phyloP scores from a whole-genome alignment of 495 filamentous ascomycete species.

The Pseudomonodictys pantanalensis region DNA sequence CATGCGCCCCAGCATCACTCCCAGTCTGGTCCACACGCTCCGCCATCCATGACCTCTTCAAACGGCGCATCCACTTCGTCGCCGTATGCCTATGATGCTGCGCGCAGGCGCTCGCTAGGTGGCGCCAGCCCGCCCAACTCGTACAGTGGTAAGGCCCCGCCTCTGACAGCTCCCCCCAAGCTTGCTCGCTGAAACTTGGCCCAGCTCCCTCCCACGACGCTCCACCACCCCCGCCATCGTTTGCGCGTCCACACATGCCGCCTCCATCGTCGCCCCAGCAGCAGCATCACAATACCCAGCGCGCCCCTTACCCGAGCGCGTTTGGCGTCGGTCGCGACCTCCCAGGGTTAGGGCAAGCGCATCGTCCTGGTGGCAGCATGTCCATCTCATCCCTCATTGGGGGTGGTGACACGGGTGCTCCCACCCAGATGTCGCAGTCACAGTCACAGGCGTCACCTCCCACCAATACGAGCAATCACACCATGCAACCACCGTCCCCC shows the following conservation, averaged over 20 bases:
- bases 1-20: slow-evolving; percentile 31
- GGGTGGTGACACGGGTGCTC: slow-evolving; percentile 44
- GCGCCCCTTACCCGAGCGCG: slow-evolving; percentile 43
- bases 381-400: slow-evolving; percentile 92
- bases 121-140: slow-evolving; percentile 37
- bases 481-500: slow-evolving; percentile 44
- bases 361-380: slow-evolving; percentile 76
- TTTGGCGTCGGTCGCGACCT: slow-evolving; percentile 53
- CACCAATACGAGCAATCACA: slow-evolving; percentile 22
- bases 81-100: slow-evolving; percentile 35
- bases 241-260: slow-evolving; percentile 56
- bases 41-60: slow-evolving; percentile 31
- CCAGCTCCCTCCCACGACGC: slow-evolving; percentile 32
- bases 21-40: slow-evolving; percentile 36
- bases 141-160: slow-evolving; percentile 34
- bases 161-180: neutral
- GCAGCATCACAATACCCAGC: slow-evolving; percentile 37
- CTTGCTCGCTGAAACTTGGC: slow-evolving; percentile 14
- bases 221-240: slow-evolving; percentile 49
- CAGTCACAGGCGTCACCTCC: slow-evolving; percentile 33
- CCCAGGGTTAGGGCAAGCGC: slow-evolving; percentile 45
- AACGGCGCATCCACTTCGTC: slow-evolving; percentile 27
- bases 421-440: slow-evolving; percentile 23
- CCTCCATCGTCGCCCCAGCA: slow-evolving; percentile 60
- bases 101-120: slow-evolving; percentile 38